Evolutionary conservation across 306 rosid genomes (phyloP).

Genomic region (Hylodesmum podocarpum): DNA sequence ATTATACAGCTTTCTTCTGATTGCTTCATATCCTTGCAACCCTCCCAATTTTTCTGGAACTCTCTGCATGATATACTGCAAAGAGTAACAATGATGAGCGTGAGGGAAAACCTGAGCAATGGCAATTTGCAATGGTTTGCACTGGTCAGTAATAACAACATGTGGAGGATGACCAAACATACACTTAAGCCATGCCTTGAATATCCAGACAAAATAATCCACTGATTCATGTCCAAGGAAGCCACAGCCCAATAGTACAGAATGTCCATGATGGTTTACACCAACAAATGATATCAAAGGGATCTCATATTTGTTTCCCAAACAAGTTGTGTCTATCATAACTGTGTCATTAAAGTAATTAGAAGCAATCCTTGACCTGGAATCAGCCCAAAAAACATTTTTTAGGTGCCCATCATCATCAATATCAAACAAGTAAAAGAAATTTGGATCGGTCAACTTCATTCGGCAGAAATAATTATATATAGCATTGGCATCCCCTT

Average conservation of each 20-base stretch:
- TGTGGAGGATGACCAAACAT: slow-evolving; percentile 59
- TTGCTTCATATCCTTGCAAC: slow-evolving; percentile 62
- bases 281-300: slow-evolving; percentile 73
- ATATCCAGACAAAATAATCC: slow-evolving; percentile 69
- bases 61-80: slow-evolving; percentile 64
- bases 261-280: slow-evolving; percentile 70
- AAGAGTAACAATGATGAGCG: slow-evolving; percentile 64
- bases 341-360: slow-evolving; percentile 62
- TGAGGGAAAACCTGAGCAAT: slow-evolving; percentile 62
- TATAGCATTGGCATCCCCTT: slow-evolving; percentile 73
- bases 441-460: slow-evolving; percentile 68
- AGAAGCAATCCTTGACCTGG: slow-evolving; percentile 65
- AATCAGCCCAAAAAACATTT: slow-evolving; percentile 81
- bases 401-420: slow-evolving; percentile 66
- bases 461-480: slow-evolving; percentile 78
- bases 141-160: slow-evolving; percentile 65
- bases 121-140: slow-evolving; percentile 64
- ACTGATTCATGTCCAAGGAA: slow-evolving; percentile 65
- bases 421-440: slow-evolving; percentile 69
- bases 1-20: slow-evolving; percentile 52
- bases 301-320: slow-evolving; percentile 70
- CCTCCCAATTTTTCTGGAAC: slow-evolving; percentile 86
- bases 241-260: slow-evolving; percentile 72
- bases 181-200: slow-evolving; percentile 69
- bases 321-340: slow-evolving; percentile 64